phyloP scores from a whole-genome alignment of 2,329 filamentous ascomycete genomes.

The Fusarium sp. region DNA sequence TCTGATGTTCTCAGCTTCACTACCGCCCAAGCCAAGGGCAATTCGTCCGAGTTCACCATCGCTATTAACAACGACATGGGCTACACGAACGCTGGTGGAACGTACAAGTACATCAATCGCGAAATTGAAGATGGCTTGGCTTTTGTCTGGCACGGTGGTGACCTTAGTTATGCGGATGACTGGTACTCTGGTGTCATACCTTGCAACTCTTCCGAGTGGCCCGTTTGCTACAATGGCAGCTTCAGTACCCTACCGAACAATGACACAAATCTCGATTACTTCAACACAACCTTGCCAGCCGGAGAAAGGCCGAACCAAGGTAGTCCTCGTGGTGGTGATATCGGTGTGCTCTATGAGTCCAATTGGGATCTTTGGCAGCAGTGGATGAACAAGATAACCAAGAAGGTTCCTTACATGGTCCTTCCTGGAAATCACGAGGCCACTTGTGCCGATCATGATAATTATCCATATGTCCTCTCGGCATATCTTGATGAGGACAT shows the following conservation, averaged over 20 bases:
- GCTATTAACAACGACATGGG: conserved; percentile 3
- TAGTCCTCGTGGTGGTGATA: not conserved
- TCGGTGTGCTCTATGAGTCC: not conserved
- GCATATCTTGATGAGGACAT: not conserved
- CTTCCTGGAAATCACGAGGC: not conserved
- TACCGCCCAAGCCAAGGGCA: not conserved
- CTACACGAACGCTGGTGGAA: not conserved
- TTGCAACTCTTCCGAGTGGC: not conserved
- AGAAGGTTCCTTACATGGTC: not conserved
- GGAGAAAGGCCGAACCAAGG: not conserved
- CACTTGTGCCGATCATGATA: not conserved
- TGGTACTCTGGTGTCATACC: conserved; percentile 6
- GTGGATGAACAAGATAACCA: not conserved
- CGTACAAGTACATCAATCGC: not conserved
- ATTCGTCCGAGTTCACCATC: not conserved
- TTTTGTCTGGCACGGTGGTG: not conserved
- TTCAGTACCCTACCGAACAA: not conserved
- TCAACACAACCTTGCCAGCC: rapidly evolving
- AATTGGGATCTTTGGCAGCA: conserved; percentile 20
- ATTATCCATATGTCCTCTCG: not conserved
- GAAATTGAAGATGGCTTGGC: not conserved
- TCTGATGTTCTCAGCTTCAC: not conserved
- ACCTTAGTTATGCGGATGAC: conserved; percentile 8
- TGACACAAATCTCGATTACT: not conserved
- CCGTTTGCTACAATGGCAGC: conserved; percentile 4